These are phyloP conservation scores for Paraphoma sp. DNA, from an alignment of 2,329 filamentous ascomycete species.

Conservation along the genomic window DNA sequence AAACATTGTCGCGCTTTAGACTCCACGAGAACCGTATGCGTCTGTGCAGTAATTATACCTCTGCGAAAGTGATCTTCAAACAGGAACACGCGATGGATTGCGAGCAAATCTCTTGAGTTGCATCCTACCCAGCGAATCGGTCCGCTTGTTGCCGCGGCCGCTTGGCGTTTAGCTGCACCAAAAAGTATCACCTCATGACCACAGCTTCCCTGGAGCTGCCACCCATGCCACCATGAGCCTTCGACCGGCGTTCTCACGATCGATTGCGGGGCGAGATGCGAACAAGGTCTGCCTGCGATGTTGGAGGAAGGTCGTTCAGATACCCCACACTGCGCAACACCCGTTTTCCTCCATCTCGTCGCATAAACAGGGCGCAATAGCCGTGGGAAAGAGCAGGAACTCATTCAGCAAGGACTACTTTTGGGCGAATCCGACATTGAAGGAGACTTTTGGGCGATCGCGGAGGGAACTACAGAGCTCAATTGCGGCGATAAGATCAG, in stretches of 20 bases:
- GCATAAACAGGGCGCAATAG: constrained; percentile 35
- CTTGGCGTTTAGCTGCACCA: constrained; percentile 5
- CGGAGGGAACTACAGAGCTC: constrained; percentile 41
- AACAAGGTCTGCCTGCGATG: constrained; percentile 43
- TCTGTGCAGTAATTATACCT: too few relatives aligned
- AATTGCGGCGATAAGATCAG: constrained; percentile 22
- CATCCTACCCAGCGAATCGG: background rate
- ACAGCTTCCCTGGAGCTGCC: constrained; percentile 8
- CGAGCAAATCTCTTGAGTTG: background rate
- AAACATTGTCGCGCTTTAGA: too few relatives aligned
- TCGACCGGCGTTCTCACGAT: constrained; percentile 39
- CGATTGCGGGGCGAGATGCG: constrained; percentile 36
- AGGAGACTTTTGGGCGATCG: constrained; percentile 38
- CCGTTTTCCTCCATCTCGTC: constrained; percentile 37
- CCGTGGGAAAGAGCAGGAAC: constrained; percentile 35
- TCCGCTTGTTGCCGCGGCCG: constrained; percentile 1
- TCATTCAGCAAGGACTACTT: constrained; percentile 49
- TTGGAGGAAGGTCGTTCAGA: constrained; percentile 36
- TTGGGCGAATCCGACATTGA: constrained; percentile 44
- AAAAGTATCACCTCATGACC: constrained; percentile 14
- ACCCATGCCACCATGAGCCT: constrained; percentile 46
- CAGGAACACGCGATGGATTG: too few relatives aligned
- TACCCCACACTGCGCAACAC: constrained; percentile 28
- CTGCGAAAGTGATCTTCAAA: too few relatives aligned
- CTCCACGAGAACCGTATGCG: too few relatives aligned